Percentiles rank a stretch among this genome's conserved stretches.
Conservation (phyloP, 805 yeast species). For the Candida ficus region DNA sequence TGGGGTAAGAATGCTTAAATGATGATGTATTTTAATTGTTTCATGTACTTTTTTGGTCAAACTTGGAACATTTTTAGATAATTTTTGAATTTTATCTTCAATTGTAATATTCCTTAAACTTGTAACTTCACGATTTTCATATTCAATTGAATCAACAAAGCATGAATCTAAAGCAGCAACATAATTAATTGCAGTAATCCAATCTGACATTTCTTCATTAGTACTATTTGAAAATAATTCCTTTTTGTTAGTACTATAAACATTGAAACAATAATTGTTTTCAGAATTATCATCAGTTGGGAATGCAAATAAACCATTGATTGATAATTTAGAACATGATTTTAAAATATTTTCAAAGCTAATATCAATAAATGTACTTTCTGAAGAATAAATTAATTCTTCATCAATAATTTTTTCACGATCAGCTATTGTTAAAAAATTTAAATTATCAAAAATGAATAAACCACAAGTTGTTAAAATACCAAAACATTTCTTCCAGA, state of each 20-base stretch:
- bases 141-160: slow-evolving; percentile 17
- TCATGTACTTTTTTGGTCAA: slow-evolving; percentile 34
- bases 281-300: slow-evolving; percentile 13
- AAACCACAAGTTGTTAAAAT: slow-evolving; percentile 48
- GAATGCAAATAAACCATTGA: slow-evolving; percentile 38
- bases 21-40: slow-evolving; percentile 30
- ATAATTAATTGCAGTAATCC: slow-evolving; percentile 55
- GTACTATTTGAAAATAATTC: slow-evolving; percentile 37
- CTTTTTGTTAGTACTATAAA: slow-evolving; percentile 37
- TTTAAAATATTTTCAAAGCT: slow-evolving; percentile 16
- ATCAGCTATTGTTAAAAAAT: slow-evolving; percentile 26
- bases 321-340: slow-evolving; percentile 30
- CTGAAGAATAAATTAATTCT: slow-evolving; percentile 14
- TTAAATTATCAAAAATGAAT: slow-evolving; percentile 37
- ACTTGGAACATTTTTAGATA: slow-evolving; percentile 30
- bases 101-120: slow-evolving; percentile 23
- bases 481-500: slow-evolving; percentile 42
- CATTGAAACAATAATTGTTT: slow-evolving; percentile 26
- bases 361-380: slow-evolving; percentile 30
- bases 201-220: slow-evolving; percentile 44
- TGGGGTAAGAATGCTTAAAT: slow-evolving; percentile 48
- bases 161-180: slow-evolving; percentile 43
- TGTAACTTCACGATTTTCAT: slow-evolving; percentile 19
- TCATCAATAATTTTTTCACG: slow-evolving; percentile 24
- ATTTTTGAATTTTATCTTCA: slow-evolving; percentile 30